Percentiles rank a stretch among this genome's conserved stretches.
These are phyloP conservation scores for Microbotryum intermedium DNA, from an alignment of 1,284 basidiomycete genomes.

Conservation along the genomic window DNA sequence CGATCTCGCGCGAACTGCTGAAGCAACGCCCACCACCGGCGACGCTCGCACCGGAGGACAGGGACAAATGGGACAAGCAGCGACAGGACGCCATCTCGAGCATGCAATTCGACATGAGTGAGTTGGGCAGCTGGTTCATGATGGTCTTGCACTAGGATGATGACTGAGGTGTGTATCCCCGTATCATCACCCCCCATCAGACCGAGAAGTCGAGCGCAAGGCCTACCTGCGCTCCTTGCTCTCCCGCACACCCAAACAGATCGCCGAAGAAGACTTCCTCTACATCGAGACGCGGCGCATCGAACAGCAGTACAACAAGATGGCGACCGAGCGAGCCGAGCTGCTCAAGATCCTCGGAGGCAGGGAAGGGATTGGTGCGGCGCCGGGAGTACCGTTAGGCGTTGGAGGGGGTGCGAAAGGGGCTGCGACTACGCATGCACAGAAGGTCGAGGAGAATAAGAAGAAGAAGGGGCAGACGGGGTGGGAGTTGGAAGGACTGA, in stretches of 20 bases:
- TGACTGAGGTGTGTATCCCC: conserved; percentile 6
- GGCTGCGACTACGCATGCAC: background rate
- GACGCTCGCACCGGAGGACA: conserved; percentile 59
- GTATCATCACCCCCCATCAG: conserved; percentile 41
- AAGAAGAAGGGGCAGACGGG: conserved; percentile 23
- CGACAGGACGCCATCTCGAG: conserved; percentile 34
- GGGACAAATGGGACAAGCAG: conserved; percentile 68
- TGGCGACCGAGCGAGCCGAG: conserved; percentile 82
- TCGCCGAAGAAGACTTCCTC: conserved; percentile 90
- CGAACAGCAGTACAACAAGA: conserved; percentile 83
- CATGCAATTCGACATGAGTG: conserved; percentile 39
- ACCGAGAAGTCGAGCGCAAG: conserved; percentile 81
- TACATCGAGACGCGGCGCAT: conserved; percentile 89
- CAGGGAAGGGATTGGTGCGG: conserved; percentile 34
- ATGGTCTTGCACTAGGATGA: background rate
- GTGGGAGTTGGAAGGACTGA: conserved; percentile 24
- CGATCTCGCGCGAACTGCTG: conserved; percentile 80
- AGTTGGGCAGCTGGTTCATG: background rate
- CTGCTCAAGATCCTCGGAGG: conserved; percentile 64
- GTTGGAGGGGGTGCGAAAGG: conserved; percentile 9
- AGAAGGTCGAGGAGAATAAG: conserved; percentile 1
- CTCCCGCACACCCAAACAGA: conserved; percentile 74
- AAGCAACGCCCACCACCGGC: conserved; percentile 71
- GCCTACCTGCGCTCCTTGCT: conserved; percentile 78
- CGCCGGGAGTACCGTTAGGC: conserved; percentile 17